phyloP scores from a whole-genome alignment of 177 flowering plant species.

The Tripterygium wilfordii region DNA sequence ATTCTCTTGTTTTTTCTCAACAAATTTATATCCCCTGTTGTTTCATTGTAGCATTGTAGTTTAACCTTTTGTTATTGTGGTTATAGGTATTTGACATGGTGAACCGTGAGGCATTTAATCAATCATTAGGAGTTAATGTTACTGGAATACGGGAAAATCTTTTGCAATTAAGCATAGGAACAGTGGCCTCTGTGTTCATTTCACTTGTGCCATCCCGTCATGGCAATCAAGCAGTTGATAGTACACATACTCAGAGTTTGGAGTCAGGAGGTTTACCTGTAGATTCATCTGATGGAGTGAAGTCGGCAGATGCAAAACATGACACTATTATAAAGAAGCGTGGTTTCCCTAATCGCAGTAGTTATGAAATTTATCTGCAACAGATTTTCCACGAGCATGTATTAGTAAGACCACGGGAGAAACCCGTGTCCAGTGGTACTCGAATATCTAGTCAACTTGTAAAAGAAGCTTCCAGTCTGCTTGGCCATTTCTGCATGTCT shows the following conservation, averaged over 20 bases:
- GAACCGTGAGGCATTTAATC: slow-evolving; percentile 77
- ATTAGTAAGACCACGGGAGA: slow-evolving; percentile 46
- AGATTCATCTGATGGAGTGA: slow-evolving; percentile 37
- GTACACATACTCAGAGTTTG: slow-evolving; percentile 13
- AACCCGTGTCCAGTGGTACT: slow-evolving; percentile 20
- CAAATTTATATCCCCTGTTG: background rate
- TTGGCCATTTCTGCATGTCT: slow-evolving; percentile 86
- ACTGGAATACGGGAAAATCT: slow-evolving; percentile 80
- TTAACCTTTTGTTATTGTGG: slow-evolving; percentile 5
- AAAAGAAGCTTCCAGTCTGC: slow-evolving; percentile 52
- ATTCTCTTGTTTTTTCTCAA: slow-evolving; percentile 1
- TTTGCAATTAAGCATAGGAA: slow-evolving; percentile 61
- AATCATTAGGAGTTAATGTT: slow-evolving; percentile 59
- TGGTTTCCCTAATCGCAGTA: slow-evolving; percentile 35
- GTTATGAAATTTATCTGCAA: slow-evolving; percentile 76
- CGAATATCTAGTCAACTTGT: slow-evolving; percentile 32
- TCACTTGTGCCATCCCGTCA: slow-evolving; percentile 50
- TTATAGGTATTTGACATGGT: slow-evolving; percentile 88
- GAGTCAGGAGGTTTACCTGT: slow-evolving; percentile 34
- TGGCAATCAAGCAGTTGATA: slow-evolving; percentile 31
- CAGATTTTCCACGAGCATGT: slow-evolving; percentile 77
- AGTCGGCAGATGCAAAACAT: slow-evolving; percentile 27
- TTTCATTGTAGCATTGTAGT: background rate
- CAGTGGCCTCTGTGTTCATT: slow-evolving; percentile 66
- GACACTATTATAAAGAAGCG: slow-evolving; percentile 18